Evolutionary conservation across 352 stramenopile genomes (phyloP).

Genomic region (Phytophthora sojae): DNA sequence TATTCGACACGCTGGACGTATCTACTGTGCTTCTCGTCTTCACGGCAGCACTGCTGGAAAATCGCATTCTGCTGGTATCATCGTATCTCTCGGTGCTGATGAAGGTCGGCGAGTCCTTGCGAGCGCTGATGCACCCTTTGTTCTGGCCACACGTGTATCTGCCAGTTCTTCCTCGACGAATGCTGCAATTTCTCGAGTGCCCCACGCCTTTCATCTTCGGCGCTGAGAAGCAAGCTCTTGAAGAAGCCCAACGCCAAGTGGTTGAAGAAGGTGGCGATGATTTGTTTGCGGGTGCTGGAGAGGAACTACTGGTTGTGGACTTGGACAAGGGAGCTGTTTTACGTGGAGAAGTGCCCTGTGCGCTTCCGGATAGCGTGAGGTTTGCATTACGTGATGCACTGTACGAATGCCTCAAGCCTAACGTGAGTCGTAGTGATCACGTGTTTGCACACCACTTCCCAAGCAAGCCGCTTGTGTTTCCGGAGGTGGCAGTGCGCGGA

Average conservation of each 20-base stretch:
- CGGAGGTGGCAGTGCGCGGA: constrained; percentile 71
- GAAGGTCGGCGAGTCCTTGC: constrained; percentile 80
- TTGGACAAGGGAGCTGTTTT: constrained; percentile 71
- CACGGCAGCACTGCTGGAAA: constrained; percentile 80
- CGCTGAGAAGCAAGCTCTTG: constrained; percentile 66
- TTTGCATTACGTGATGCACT: constrained; percentile 60
- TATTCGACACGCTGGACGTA: constrained; percentile 86
- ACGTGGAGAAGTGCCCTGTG: constrained; percentile 58
- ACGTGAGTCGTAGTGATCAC: constrained; percentile 78
- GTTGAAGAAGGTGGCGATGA: constrained; percentile 52
- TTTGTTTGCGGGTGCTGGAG: constrained; percentile 53
- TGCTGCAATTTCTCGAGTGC: constrained; percentile 89
- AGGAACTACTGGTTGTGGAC: constrained; percentile 81
- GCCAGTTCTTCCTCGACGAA: constrained; percentile 75
- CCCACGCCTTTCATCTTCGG: constrained; percentile 90
- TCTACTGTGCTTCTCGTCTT: constrained; percentile 81
- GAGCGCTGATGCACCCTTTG: constrained; percentile 86
- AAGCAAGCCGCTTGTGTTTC: constrained; percentile 73
- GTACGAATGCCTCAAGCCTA: constrained; percentile 74
- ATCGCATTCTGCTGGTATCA: constrained; percentile 83
- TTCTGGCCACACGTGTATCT: constrained; percentile 91
- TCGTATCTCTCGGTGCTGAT: constrained; percentile 85
- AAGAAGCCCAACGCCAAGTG: constrained; percentile 59
- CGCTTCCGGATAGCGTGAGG: constrained; percentile 53
- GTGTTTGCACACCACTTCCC: constrained; percentile 77